phyloP scores from a whole-genome alignment of 768 basidiomycete genomes.

The Tephrocybe sp. region DNA sequence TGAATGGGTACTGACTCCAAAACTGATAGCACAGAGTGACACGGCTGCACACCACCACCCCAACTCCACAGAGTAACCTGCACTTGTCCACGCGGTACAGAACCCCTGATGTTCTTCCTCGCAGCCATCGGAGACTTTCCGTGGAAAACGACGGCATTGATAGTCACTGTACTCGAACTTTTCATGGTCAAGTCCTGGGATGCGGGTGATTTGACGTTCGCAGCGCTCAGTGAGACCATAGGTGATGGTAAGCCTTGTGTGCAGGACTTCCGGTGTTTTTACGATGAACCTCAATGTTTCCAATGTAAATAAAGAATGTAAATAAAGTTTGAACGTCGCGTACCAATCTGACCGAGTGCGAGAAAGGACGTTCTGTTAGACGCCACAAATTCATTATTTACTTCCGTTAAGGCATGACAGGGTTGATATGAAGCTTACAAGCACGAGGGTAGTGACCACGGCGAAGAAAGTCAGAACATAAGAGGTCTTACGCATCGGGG shows the following conservation, averaged over 20 bases:
- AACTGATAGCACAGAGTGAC: constrained; percentile 55
- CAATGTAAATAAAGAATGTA: neutral
- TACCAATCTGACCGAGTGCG: constrained; percentile 65
- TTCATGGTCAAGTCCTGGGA: constrained; percentile 48
- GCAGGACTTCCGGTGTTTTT: constrained; percentile 41
- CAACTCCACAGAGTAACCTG: constrained; percentile 64
- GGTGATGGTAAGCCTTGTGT: constrained; percentile 46
- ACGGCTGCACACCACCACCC: constrained; percentile 63
- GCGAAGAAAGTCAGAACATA: constrained; percentile 66
- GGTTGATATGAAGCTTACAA: constrained; percentile 41
- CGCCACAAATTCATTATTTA: neutral
- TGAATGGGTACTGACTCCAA: constrained; percentile 74
- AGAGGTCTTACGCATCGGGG: constrained; percentile 64
- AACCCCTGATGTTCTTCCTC: constrained; percentile 54
- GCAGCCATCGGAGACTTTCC: constrained; percentile 46
- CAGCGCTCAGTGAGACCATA: constrained; percentile 66
- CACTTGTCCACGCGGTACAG: constrained; percentile 72
- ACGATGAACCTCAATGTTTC: constrained; percentile 41
- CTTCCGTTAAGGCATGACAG: neutral
- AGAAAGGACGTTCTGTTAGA: constrained; percentile 56
- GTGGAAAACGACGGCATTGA: constrained; percentile 68
- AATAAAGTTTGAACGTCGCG: constrained; percentile 7
- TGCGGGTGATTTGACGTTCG: constrained; percentile 45
- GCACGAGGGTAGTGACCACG: constrained; percentile 45
- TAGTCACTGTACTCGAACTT: constrained; percentile 52